Conservation (phyloP, 768 basidiomycete species). For the Boletus barrowsii region DNA sequence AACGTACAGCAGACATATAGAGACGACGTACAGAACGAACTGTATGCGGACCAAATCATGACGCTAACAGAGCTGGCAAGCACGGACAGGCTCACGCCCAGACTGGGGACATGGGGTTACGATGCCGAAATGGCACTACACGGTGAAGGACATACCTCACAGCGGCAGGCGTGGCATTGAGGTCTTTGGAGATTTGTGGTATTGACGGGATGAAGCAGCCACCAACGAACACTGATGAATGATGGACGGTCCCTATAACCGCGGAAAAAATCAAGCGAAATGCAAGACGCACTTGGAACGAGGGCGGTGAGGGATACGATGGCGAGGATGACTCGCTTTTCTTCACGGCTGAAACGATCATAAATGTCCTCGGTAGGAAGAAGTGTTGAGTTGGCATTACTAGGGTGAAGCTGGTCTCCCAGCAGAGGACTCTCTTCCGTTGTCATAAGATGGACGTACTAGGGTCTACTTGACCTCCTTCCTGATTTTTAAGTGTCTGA, state of each 20-base stretch:
- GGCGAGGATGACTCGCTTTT: conserved; percentile 54
- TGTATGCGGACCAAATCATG: conserved; percentile 51
- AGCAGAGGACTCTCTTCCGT: conserved; percentile 32
- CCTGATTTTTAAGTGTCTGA: too few relatives aligned
- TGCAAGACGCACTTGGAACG: conserved; percentile 49
- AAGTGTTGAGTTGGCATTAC: background rate
- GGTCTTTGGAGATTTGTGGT: conserved; percentile 66
- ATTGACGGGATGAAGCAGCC: conserved; percentile 73
- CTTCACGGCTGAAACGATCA: conserved; percentile 48
- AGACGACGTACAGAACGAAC: conserved; percentile 46
- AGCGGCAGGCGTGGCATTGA: conserved; percentile 51
- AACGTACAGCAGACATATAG: background rate
- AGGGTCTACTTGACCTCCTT: background rate
- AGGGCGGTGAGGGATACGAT: conserved; percentile 62
- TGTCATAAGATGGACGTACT: conserved; percentile 9
- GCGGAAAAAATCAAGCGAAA: background rate
- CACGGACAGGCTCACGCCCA: conserved; percentile 52
- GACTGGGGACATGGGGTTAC: conserved; percentile 25
- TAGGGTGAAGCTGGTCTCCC: background rate
- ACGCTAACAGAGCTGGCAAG: conserved; percentile 43
- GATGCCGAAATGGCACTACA: background rate
- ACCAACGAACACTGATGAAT: conserved; percentile 56
- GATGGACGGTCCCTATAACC: background rate
- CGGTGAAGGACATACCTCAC: conserved; percentile 44
- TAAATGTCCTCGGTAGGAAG: conserved; percentile 41